These are phyloP conservation scores for Gliomastix tumulicola DNA, from an alignment of 2,329 filamentous ascomycete genomes.

Conservation along the genomic window DNA sequence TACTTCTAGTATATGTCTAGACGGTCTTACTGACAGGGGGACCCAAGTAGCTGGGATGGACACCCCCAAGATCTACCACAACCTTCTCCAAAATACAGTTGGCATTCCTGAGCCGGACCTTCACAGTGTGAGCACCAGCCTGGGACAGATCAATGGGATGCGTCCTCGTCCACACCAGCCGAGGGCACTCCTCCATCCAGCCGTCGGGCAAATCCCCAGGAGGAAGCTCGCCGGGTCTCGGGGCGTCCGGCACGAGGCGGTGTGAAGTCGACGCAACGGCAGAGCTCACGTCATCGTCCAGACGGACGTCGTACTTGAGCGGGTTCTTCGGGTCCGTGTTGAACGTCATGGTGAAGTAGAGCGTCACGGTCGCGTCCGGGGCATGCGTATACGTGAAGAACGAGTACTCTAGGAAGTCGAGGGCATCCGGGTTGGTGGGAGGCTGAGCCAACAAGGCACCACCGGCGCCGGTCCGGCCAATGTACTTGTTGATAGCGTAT, in stretches of 20 bases:
- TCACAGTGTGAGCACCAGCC: constrained; percentile 37
- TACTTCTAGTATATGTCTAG: no score
- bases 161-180: constrained; percentile 34
- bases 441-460: constrained; percentile 26
- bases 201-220: constrained; percentile 32
- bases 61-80: constrained; percentile 47
- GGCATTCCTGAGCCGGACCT: constrained; percentile 43
- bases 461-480: constrained; percentile 16
- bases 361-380: constrained; percentile 25
- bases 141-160: constrained; percentile 28
- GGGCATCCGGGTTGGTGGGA: constrained; percentile 6
- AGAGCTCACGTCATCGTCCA: constrained; percentile 30
- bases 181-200: constrained; percentile 43
- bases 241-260: constrained; percentile 31
- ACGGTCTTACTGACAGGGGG: constrained; percentile 45
- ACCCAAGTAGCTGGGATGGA: constrained; percentile 46
- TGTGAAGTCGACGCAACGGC: constrained; percentile 17
- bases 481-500: constrained; percentile 17
- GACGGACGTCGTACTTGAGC: constrained; percentile 41
- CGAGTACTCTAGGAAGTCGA: constrained; percentile 17
- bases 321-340: constrained; percentile 43
- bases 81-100: constrained; percentile 50
- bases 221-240: constrained; percentile 31
- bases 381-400: constrained; percentile 19
- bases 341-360: constrained; percentile 44